Conservation (phyloP, 1,139 yeast species). For the Hyphopichia pseudoburtonii region DNA sequence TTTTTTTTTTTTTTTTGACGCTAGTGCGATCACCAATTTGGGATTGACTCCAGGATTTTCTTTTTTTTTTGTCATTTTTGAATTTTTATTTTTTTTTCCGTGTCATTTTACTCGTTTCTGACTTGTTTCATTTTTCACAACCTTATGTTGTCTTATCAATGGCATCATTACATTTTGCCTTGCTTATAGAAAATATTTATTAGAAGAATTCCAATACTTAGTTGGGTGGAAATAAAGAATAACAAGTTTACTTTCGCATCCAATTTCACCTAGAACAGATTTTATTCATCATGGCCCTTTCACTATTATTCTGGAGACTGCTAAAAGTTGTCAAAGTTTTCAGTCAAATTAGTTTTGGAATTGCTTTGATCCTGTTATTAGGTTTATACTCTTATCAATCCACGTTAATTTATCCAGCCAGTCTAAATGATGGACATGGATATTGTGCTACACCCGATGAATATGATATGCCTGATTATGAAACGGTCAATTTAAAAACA, state of each 20-base stretch:
- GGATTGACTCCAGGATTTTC: neutral
- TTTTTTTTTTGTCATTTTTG: neutral
- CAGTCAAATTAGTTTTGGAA: slow-evolving; percentile 32
- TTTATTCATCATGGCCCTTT: slow-evolving; percentile 4
- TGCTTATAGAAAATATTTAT: too few relatives aligned
- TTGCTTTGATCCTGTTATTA: slow-evolving; percentile 42
- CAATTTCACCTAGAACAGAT: neutral
- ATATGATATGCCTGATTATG: slow-evolving; percentile 64
- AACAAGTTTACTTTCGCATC: neutral
- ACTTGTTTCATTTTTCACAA: too few relatives aligned
- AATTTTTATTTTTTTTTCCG: too few relatives aligned
- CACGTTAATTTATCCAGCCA: slow-evolving; percentile 76
- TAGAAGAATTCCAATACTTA: too few relatives aligned
- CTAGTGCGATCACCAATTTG: slow-evolving; percentile 6
- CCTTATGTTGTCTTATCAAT: too few relatives aligned
- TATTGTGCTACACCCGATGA: slow-evolving; percentile 77
- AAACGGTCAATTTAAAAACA: slow-evolving; percentile 61
- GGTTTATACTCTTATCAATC: slow-evolving; percentile 70
- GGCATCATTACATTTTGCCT: too few relatives aligned
- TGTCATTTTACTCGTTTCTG: neutral
- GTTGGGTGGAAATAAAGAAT: neutral
- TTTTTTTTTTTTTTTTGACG: too few relatives aligned
- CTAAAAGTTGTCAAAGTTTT: slow-evolving; percentile 16
- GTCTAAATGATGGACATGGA: slow-evolving; percentile 74
- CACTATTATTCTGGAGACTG: slow-evolving; percentile 3